phyloP scores from a whole-genome alignment of 2,329 filamentous ascomycete species.

The Remersonia thermophila region DNA sequence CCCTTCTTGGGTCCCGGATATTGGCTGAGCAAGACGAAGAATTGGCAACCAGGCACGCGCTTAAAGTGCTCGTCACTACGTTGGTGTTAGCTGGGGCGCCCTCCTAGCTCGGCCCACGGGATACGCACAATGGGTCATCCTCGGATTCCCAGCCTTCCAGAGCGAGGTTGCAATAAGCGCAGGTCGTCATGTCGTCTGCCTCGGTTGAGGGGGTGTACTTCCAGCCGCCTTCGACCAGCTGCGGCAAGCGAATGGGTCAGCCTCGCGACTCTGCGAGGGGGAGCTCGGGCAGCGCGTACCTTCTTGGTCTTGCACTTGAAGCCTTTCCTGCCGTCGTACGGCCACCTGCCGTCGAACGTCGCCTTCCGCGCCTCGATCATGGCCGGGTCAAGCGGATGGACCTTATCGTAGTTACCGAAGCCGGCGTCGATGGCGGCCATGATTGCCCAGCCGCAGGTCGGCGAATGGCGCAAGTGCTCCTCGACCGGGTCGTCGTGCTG shows the following conservation, averaged over 20 bases:
- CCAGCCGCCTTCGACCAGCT: conserved; percentile 90
- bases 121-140: conserved; percentile 70
- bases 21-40: conserved; percentile 59
- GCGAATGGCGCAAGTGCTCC: conserved; percentile 77
- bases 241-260: conserved; percentile 5
- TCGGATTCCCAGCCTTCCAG: conserved; percentile 90
- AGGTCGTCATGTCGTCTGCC: conserved; percentile 80
- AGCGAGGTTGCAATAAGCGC: conserved; percentile 77
- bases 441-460: conserved; percentile 78
- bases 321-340: conserved; percentile 74
- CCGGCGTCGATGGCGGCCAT: conserved; percentile 50
- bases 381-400: conserved; percentile 59
- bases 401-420: conserved; percentile 48
- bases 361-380: conserved; percentile 67
- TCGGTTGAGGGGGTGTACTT: conserved; percentile 77
- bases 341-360: conserved; percentile 80
- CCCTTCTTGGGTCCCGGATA: conserved; percentile 44
- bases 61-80: conserved; percentile 71
- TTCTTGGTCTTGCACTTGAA: conserved; percentile 87
- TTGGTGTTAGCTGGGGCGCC: conserved; percentile 8
- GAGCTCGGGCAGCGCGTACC: conserved; percentile 37
- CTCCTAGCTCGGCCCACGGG: too few species aligned
- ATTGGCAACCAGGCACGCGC: conserved; percentile 66
- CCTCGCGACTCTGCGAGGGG: not conserved
- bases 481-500: conserved; percentile 67